A percentile compares a stretch with the other conserved stretches of the same genome.
Conservation (phyloP, 305 asterid genomes). For the Stenogyne calaminthoides region DNA sequence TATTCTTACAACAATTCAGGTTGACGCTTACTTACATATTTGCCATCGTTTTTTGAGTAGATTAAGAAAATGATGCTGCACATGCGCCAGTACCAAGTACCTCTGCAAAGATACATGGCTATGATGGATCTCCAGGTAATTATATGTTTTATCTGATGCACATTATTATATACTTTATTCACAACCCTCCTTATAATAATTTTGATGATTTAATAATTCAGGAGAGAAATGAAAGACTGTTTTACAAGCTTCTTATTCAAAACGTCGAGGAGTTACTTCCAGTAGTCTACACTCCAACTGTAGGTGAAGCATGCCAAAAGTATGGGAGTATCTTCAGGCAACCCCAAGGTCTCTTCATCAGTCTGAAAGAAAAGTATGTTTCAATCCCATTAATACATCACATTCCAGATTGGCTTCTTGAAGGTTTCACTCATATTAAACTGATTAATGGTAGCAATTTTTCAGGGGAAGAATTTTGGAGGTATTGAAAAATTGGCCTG, state of each 20-base stretch:
- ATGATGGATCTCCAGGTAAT: constrained; percentile 99
- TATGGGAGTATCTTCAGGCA: constrained; percentile 58
- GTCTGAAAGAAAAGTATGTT: constrained; percentile 60
- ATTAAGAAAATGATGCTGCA: constrained; percentile 90
- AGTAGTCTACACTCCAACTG: constrained; percentile 68
- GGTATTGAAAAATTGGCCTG: constrained; percentile 96
- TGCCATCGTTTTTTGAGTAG: constrained; percentile 39
- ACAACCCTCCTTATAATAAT: not conserved
- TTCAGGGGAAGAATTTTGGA: constrained; percentile 91
- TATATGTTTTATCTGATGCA: not conserved
- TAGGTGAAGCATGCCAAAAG: constrained; percentile 72
- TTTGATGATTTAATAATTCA: constrained; percentile 11
- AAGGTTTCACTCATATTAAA: constrained; percentile 7
- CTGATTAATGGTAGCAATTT: constrained; percentile 31
- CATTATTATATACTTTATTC: constrained; percentile 5
- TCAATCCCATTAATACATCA: not conserved
- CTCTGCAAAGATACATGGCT: constrained; percentile 96
- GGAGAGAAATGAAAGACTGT: constrained; percentile 61
- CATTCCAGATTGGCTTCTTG: not conserved
- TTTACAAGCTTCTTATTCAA: constrained; percentile 68
- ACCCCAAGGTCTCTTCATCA: constrained; percentile 63
- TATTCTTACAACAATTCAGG: not conserved
- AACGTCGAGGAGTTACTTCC: constrained; percentile 70
- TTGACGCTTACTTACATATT: constrained; percentile 9
- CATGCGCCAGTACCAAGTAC: constrained; percentile 91